These are phyloP conservation scores for Russula sp. DNA, from an alignment of 768 basidiomycete genomes.

Conservation along the genomic window DNA sequence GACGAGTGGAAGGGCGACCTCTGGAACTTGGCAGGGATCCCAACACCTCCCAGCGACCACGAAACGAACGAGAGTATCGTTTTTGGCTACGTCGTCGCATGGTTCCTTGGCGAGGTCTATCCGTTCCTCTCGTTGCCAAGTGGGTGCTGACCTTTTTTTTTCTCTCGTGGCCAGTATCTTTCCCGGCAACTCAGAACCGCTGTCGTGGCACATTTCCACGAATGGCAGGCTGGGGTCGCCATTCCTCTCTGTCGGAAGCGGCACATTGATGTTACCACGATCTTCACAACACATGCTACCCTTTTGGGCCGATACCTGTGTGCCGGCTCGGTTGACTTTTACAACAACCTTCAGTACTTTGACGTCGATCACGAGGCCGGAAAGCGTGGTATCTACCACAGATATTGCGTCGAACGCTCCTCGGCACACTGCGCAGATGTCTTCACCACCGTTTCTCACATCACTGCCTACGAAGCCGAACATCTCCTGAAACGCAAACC, in stretches of 20 bases:
- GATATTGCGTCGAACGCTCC: constrained; percentile 96
- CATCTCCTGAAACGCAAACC: constrained; percentile 96
- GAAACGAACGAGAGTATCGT: constrained; percentile 99
- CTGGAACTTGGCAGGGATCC: constrained; percentile 98
- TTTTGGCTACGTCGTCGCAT: constrained; percentile 96
- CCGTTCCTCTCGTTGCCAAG: not conserved
- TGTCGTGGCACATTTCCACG: constrained; percentile 97
- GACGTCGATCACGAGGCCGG: constrained; percentile 99
- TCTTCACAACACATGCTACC: constrained; percentile 98
- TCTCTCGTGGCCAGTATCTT: constrained; percentile 56
- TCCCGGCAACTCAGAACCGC: constrained; percentile 77
- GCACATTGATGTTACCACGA: constrained; percentile 96
- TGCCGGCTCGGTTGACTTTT: constrained; percentile 97
- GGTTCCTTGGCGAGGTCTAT: constrained; percentile 95
- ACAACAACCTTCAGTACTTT: constrained; percentile 99
- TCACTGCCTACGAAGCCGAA: constrained; percentile 96
- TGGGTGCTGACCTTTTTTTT: constrained; percentile 24
- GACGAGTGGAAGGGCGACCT: constrained; percentile 99
- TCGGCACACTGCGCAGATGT: constrained; percentile 95
- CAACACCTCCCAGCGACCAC: constrained; percentile 91
- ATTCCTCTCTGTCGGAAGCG: constrained; percentile 94
- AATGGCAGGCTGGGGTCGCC: constrained; percentile 98
- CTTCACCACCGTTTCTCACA: constrained; percentile 97
- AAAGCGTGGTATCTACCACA: constrained; percentile 97
- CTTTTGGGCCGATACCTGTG: constrained; percentile 98